Base-by-base conservation (phyloP, 2,329 filamentous ascomycete species). In the Akanthomyces lecanii region DNA sequence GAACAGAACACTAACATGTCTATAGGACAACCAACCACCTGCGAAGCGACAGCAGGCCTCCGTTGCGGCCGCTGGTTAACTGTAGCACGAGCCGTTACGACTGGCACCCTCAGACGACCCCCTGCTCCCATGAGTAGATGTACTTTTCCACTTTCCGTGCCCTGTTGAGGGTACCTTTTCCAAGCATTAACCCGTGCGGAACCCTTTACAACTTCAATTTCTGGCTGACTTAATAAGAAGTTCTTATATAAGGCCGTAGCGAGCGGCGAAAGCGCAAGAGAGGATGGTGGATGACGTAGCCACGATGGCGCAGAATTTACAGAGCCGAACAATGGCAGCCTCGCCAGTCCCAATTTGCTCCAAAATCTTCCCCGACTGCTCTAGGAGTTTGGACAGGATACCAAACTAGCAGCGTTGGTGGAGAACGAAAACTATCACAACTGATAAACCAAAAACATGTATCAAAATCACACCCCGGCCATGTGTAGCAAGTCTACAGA, bases 31-130 rank as follows among this genome's bases (percentile, higher is more conserved):
- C 25, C 67, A 72, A 45, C 75, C 75, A 36, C 73, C 76, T 30
- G 74, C 77, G 18, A 79, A 79, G 66, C 71, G 76, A 64, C 77
- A 78, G 58, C 75, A 78, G 66, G 72, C 77, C 40, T 78, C 77
- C 6, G 69, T 78, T 61, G 75, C 73, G 18, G 76, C 76, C 56
- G 77, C 72, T 62, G 75, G 77, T 64, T 79, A 66, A 71, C 30
- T 36, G 18, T 28, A 50, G 60, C 44, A 42, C 16, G 40, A 53
- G 58, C 28, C 21, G 40, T 54, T 25, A 23, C 48, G 28, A 28
- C 44, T n/a, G 5, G 40, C 50, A 47, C 48, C 36, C 21, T 33
- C 30, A 18, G 5, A 45, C n/a, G 40, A 21, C n/a, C n/a, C n/a
- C n/a, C 21, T 57, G 25, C 45, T 36, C 45, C 33, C 10, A 5